Base-by-base conservation (phyloP, 805 yeast genomes). In the Nakazawaea ernobii region DNA sequence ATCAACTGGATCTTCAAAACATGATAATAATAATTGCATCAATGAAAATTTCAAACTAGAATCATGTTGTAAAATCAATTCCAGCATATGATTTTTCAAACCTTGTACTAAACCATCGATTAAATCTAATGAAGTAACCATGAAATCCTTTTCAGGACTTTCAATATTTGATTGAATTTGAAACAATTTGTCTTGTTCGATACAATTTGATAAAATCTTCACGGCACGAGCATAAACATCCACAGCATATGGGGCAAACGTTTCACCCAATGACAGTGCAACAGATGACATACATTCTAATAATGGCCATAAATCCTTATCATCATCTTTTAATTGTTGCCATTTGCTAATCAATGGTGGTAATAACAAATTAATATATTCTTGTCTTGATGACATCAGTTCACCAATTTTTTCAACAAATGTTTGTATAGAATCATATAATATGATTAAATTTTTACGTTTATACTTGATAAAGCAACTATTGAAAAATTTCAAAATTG, bases 71-170 rank as follows among this genome's bases (percentile, higher is more conserved):
- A 59, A 55, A 43, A 84, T 73, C 52, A 86, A 67, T 37, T 77
- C 84, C 8, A 72, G 77, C 29, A 82, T 71, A 52, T 81, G 82
- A 7, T 69, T 63, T 11, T 86, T 86, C 48, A 94, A 72, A 1
- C 97, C 98, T 67, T 92, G 98, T 20, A 90, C 83, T 47, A 94
- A 68, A 3, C 99, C 99, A 63, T 92, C 98, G 29, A 94, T 75
- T 56, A 94, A 73, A 60, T 94, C 99, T 35, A 94, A 62, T 1
- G 97, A 80, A 1, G 97, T 88, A 32, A 92, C 89, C 50, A 88
- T 75, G 57, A 91, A 90, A 63, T 91, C 97, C 59, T 84, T 86
- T 59, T 94, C 97, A 0, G 96, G 95, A 0, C 86, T 79, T 27
- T 78, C 81, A 42, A 82, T 71, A 30, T 76, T 76, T 10, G 48